Evolutionary conservation across 768 basidiomycete species (phyloP), one percentile per base, ranked within the genome.

Genomic region (Pisolithus albus): DNA sequence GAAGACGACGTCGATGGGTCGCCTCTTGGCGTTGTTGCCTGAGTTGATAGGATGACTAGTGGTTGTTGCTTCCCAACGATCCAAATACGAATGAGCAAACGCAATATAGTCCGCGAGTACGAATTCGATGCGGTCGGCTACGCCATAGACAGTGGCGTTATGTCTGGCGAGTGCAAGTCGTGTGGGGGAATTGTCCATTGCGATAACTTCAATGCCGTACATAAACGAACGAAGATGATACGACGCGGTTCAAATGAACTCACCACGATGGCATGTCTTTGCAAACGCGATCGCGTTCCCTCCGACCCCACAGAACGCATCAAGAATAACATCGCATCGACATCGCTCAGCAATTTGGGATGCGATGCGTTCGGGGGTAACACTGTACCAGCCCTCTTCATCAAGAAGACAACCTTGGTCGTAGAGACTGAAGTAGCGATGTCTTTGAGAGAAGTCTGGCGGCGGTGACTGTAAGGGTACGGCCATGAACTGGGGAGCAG

Each of bases 231-330:
- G 41, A 7, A 50, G 7, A 39, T 42, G 38, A 5, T 15, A 18
- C 37, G 39, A 10, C 7, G 26, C 13, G 5, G 11, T 32, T 32
- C 10, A 47, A 16, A 7, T 28, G 9, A 34, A 67, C 84, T 53
- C 61, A 96, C 95, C 95, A 68, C 88, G 72, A 64, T 95, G 88
- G 70, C 96, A 99, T 2, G 93, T 96, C 65, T 86, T 82, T 2
- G 96, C 96, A 68, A 99, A 97, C 4, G 93, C 92, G 52, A 99
- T 98, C 1, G 95, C 82, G 61, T 99, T 99, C 15, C 95, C 96
- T 24, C 96, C 96, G 0, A 98, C 94, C 1, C 96, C 96, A 62
- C 94, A 97, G 65, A 98, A 99, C 0, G 93, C 91, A 63, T 98
- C 96, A 34, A 95, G 75, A 53, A 96, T 75, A 4, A 84, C 85